Evolutionary conservation across 331 rosid genomes (phyloP).

Genomic region (Acacia concinna): DNA sequence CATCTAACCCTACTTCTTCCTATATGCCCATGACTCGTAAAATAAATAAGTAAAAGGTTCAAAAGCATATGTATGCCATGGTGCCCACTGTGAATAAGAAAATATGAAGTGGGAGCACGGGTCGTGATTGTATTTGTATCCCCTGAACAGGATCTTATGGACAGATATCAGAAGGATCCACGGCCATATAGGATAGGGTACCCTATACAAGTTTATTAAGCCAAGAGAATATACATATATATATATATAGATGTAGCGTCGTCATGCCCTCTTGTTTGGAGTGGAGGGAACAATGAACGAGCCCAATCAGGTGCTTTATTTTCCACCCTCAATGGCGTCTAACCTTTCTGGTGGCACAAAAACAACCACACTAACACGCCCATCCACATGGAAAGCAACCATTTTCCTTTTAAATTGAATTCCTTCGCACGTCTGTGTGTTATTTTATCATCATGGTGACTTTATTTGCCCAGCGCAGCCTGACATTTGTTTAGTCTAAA

Average conservation of each 20-base stretch:
- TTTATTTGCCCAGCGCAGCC: slow-evolving; percentile 9
- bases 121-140: slow-evolving; percentile 64
- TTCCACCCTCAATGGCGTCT: slow-evolving; percentile 53
- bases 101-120: slow-evolving; percentile 12
- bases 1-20: too few species aligned
- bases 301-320: slow-evolving; percentile 42
- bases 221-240: slow-evolving; percentile 25
- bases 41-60: not conserved
- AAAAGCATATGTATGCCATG: not conserved
- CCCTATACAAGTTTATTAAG: slow-evolving; percentile 24
- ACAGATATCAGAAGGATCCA: slow-evolving; percentile 61
- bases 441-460: slow-evolving; percentile 68
- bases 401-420: slow-evolving; percentile 35
- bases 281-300: slow-evolving; percentile 83
- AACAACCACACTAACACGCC: slow-evolving; percentile 41
- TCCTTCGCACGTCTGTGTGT: slow-evolving; percentile 58
- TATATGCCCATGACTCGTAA: not conserved
- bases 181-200: slow-evolving; percentile 31
- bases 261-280: slow-evolving; percentile 70
- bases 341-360: slow-evolving; percentile 56
- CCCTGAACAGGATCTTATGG: slow-evolving; percentile 63
- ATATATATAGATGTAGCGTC: not conserved
- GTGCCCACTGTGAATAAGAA: not conserved
- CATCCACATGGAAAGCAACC: slow-evolving; percentile 39
- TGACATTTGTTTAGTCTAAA: not conserved